Percentiles rank a stretch among this genome's conserved stretches.
These are phyloP conservation scores for Colletotrichum gloeosporioides DNA, from an alignment of 2,329 filamentous ascomycete species.

Conservation along the genomic window DNA sequence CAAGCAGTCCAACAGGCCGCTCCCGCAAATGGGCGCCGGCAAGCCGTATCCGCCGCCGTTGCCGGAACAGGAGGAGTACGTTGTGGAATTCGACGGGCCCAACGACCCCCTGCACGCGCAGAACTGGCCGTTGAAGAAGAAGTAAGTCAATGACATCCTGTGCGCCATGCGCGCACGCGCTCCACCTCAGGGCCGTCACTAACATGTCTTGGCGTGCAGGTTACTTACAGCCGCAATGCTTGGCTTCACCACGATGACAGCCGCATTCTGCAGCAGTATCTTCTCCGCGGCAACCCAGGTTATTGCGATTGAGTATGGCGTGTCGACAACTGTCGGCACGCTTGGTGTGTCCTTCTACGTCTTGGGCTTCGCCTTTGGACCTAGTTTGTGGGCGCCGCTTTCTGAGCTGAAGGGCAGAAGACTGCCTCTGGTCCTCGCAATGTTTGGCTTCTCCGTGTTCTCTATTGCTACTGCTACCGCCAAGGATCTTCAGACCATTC, in stretches of 20 bases:
- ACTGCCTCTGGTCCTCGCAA: slow-evolving; percentile 63
- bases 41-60: slow-evolving; percentile 75
- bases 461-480: slow-evolving; percentile 68
- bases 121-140: slow-evolving; percentile 84
- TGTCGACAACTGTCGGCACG: slow-evolving; percentile 66
- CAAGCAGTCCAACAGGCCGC: slow-evolving; percentile 59
- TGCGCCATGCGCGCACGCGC: neutral
- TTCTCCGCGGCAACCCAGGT: slow-evolving; percentile 70
- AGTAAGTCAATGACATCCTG: slow-evolving; percentile 53
- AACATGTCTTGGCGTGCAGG: slow-evolving; percentile 35
- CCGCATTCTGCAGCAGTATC: slow-evolving; percentile 70
- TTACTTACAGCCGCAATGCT: slow-evolving; percentile 70
- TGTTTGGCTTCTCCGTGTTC: slow-evolving; percentile 75
- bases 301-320: slow-evolving; percentile 63
- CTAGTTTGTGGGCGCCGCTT: slow-evolving; percentile 74
- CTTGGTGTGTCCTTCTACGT: slow-evolving; percentile 74
- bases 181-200: neutral
- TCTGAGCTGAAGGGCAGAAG: slow-evolving; percentile 74
- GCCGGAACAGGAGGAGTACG: slow-evolving; percentile 76
- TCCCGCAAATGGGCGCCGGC: slow-evolving; percentile 75
- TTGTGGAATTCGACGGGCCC: slow-evolving; percentile 84
- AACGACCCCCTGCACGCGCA: slow-evolving; percentile 85
- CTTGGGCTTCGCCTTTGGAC: slow-evolving; percentile 75
- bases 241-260: slow-evolving; percentile 74
- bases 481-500: slow-evolving; percentile 72